Percentiles rank a stretch among this genome's conserved stretches.
phyloP scores from a whole-genome alignment of 345 rosid species.

The Eucalyptus tenuipes region DNA sequence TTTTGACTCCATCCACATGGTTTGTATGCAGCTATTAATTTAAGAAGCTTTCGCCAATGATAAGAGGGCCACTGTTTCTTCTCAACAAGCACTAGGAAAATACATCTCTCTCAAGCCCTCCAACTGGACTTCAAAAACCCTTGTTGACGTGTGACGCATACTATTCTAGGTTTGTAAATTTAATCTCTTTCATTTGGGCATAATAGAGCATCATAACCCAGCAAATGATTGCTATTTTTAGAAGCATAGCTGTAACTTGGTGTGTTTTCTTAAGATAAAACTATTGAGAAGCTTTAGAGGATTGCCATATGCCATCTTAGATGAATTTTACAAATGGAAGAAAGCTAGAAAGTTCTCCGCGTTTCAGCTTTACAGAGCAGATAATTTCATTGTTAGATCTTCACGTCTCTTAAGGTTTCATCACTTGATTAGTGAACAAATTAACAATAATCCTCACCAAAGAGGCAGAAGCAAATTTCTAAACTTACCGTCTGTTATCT shows the following conservation, averaged over 20 bases:
- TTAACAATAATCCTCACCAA: background rate
- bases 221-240: background rate
- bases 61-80: background rate
- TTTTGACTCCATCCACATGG: background rate
- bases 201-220: background rate
- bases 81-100: background rate
- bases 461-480: background rate
- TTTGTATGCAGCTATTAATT: background rate
- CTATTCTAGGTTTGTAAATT: background rate
- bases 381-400: background rate
- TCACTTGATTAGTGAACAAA: background rate
- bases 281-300: background rate
- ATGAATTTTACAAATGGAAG: background rate
- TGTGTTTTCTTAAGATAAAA: background rate
- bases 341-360: background rate
- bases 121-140: background rate
- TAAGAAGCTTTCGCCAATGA: background rate
- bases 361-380: background rate
- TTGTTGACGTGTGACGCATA: background rate
- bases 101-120: background rate
- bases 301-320: background rate
- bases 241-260: background rate
- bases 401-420: background rate
- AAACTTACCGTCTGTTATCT: conserved; percentile 20
- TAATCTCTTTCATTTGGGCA: background rate